Evolutionary conservation across 2,329 filamentous ascomycete species (phyloP), one percentile per base, ranked within the genome.

Genomic region (Ophiostoma ulmi): DNA sequence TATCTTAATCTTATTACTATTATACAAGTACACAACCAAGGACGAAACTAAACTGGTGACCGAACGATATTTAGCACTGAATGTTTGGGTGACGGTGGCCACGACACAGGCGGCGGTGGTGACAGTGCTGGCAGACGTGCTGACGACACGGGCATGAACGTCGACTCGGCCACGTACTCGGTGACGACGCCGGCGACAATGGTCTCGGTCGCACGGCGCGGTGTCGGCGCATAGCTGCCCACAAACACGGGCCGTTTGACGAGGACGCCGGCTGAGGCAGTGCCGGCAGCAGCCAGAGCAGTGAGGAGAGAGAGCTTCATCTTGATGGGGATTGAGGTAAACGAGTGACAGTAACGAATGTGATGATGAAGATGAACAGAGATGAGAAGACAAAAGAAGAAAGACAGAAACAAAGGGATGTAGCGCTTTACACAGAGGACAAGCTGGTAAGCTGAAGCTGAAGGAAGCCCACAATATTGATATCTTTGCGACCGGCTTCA

Each of bases 191-290:
- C 52, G 52, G 52, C 52, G n/a, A 58, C 52, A 26, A 58, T 26
- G 52, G 22, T 58, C n/a, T 58, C 52, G 52, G 52, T 58, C 5
- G 14, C 52, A 14, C 10, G 10, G 22, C 52, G 8, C 52, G 52
- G 52, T 3, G 22, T 58, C 52, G 52, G 52, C 52, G 22, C 52
- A 26, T 58, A 58, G 52, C 52, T 58, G 52, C n/a, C 26, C n/a
- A 58, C 52, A 58, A 58, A 58, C n/a, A 31, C 52, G 52, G 52
- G 52, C n/a, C 52, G 52, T 10, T 58, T 58, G 52, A 58, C 52
- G 52, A 58, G n/a, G n/a, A 58, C 52, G 22, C 52, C 52, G 52
- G 52, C 22, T 0, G 22, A 58, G 52, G 52, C 52, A 10, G 52
- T 13, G n/a, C 52, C 22, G 52, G 52, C 52, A 17, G n/a, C 52